Evolutionary conservation across 129 eudicot genomes (phyloP), one percentile per base, ranked within the genome.

Genomic region (Lonicera japonica): DNA sequence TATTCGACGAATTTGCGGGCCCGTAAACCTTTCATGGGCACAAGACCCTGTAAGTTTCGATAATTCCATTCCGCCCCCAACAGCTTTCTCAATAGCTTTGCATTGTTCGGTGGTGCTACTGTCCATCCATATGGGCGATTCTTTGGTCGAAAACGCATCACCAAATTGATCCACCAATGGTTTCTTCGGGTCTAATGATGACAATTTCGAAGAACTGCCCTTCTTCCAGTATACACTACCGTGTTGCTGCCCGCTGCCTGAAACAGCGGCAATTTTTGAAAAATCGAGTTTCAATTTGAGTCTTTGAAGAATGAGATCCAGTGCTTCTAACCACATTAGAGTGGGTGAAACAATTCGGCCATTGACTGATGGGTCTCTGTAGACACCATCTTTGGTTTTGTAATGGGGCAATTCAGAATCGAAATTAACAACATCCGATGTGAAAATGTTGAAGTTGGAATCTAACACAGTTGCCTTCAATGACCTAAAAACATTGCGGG

Each of bases 81-180:
- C 75, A 56, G 90, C 98, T 70, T 87, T 73, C 88, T 91, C 96
- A 53, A 91, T 80, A 8, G 75, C 86, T 70, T 53, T 84, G 72
- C 97, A 87, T 58, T 91, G 96, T 58, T 84, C 82, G 0, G 95
- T 87, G 21, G 95, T 87, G 80, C 95, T 77, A 54, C 90, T 73
- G 67, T 91, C 98, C 98, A 91, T 87, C 96, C 98, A 91, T 61
- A 87, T 78, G 4, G 98, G 98, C 1, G 98, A 91, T 65, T 91
- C 96, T 34, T 71, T 69, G 18, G 76, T 62, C 6, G 98, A 87
- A 79, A 91, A 87, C 4, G 90, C 95, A 69, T 82, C 82, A 24
- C 75, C 54, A 15, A 91, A 67, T 61, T 87, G 98, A 48, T 74
- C 96, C 50, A 80, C 81, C 72, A 91, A 45, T 25, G 66, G 67